Percentiles rank a stretch among this genome's conserved stretches.
Conservation (phyloP, 1,284 basidiomycete genomes). For the Ceratobasidium theobromae region DNA sequence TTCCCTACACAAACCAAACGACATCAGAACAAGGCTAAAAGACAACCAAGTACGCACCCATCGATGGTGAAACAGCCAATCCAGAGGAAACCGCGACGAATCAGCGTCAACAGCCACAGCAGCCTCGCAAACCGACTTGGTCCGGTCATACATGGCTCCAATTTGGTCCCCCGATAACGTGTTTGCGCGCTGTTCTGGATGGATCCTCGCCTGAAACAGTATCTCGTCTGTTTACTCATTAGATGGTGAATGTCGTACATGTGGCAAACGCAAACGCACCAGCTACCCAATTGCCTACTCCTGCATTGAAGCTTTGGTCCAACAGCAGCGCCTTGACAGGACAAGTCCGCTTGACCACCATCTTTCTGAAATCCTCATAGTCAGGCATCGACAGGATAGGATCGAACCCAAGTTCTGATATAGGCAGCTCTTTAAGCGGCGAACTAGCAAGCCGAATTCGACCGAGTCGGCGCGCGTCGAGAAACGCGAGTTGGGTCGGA, state of each 20-base stretch:
- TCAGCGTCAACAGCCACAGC: conserved; percentile 77
- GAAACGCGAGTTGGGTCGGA: conserved; percentile 58
- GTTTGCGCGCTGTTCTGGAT: conserved; percentile 72
- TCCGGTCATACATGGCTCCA: conserved; percentile 57
- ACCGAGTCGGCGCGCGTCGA: conserved; percentile 70
- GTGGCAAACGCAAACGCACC: conserved; percentile 47
- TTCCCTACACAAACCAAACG: conserved; percentile 51
- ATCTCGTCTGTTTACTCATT: conserved; percentile 62
- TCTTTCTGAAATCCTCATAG: conserved; percentile 55
- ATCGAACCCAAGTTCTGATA: conserved; percentile 74
- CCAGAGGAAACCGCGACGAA: conserved; percentile 63
- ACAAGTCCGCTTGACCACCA: conserved; percentile 60
- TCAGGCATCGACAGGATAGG: conserved; percentile 73
- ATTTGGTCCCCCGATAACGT: conserved; percentile 57
- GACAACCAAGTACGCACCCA: conserved; percentile 52
- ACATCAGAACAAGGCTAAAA: not conserved
- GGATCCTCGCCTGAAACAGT: conserved; percentile 73
- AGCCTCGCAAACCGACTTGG: conserved; percentile 58
- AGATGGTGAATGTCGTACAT: conserved; percentile 4
- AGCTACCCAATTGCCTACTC: conserved; percentile 84
- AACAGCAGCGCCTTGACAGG: conserved; percentile 79
- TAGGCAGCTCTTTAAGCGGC: conserved; percentile 65
- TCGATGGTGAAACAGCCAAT: conserved; percentile 72
- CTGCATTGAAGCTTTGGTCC: conserved; percentile 79
- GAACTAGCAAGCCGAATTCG: conserved; percentile 64